Base-by-base conservation (phyloP, 768 basidiomycete genomes). In the Holtermanniella nyarrowii region DNA sequence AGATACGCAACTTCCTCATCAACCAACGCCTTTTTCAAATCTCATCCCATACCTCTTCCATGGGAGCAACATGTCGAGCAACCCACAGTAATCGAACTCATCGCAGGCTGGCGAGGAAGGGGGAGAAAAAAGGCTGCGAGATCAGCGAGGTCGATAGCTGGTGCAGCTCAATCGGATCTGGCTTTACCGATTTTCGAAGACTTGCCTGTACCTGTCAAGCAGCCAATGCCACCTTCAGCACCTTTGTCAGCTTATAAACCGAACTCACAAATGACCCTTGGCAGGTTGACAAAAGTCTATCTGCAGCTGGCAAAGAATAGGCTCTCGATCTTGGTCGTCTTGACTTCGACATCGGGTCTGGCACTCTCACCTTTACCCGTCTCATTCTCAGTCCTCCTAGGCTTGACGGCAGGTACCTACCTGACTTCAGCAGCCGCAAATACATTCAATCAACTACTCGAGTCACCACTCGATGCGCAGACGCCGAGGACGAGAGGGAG, bases 381-480 rank as follows among this genome's bases (percentile, higher is more conserved):
- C 0, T 83, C 85, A 1, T 74, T 96, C 0, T 86, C 89, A 1
- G 79, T 88, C 13, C 77, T 99, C 10, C 76, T 97, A 3, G 81
- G 85, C 14, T 86, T 91, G 0, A 88, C 91, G 0, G 65, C 85
- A 23, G 95, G 95, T 39, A 96, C 91, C 0, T 81, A 84, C 0
- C 77, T 99, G 41, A 95, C 90, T 68, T 84, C 85, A 4, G 88
- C 89, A 2, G 86, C 90, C 0, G 95, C 95, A 24, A 96, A 96
- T 67, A 79, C 93, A 1, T 77, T 95, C 62, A 99, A 99, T 73
- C 89, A 99, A 70, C 75, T 97, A 2, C 84, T 90, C 63, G 95
- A 99, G 72, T 77, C 87, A 5, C 95, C 95, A 0, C 87, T 89
- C 58, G 95, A 99, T 64, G 91, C 95, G 0, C 95, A 99, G 68